These are phyloP conservation scores for Sarocladium brachiariae DNA, from an alignment of 2,329 filamentous ascomycete genomes.

Conservation along the genomic window DNA sequence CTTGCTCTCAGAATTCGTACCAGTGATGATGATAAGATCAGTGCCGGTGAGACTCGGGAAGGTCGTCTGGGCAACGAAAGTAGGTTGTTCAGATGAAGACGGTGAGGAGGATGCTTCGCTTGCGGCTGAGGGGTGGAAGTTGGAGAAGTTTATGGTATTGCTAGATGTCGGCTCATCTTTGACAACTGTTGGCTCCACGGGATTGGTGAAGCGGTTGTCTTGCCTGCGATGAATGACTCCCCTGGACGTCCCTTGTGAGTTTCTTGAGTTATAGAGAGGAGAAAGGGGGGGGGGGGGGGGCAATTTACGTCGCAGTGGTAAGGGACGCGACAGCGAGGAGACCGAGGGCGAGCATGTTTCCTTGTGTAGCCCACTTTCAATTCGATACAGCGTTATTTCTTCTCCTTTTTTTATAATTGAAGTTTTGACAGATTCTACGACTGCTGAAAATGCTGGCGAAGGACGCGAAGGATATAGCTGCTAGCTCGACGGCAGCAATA, in stretches of 20 bases:
- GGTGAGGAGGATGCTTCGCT: too few relatives aligned
- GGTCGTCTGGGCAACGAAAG: slow-evolving; percentile 3
- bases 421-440: too few relatives aligned
- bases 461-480: too few relatives aligned
- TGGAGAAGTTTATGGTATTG: slow-evolving; percentile 6
- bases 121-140: neutral
- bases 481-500: too few relatives aligned
- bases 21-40: slow-evolving; percentile 7
- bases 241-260: neutral
- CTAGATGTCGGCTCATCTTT: slow-evolving; percentile 1
- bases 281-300: neutral
- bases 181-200: slow-evolving; percentile 1
- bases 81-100: neutral
- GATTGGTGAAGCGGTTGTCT: neutral
- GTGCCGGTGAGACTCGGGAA: slow-evolving; percentile 4
- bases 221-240: neutral
- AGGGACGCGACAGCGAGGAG: neutral
- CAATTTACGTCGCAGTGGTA: neutral
- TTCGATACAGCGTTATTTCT: too few relatives aligned
- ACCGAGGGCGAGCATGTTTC: neutral
- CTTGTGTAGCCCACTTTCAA: too few relatives aligned
- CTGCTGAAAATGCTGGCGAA: too few relatives aligned
- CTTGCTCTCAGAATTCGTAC: neutral
- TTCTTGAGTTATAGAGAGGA: neutral
- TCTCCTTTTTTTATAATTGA: too few relatives aligned